Evolutionary conservation across 164 flowering plant species (phyloP), one percentile per base, ranked within the genome.

Genomic region (Brasenia schreberi): DNA sequence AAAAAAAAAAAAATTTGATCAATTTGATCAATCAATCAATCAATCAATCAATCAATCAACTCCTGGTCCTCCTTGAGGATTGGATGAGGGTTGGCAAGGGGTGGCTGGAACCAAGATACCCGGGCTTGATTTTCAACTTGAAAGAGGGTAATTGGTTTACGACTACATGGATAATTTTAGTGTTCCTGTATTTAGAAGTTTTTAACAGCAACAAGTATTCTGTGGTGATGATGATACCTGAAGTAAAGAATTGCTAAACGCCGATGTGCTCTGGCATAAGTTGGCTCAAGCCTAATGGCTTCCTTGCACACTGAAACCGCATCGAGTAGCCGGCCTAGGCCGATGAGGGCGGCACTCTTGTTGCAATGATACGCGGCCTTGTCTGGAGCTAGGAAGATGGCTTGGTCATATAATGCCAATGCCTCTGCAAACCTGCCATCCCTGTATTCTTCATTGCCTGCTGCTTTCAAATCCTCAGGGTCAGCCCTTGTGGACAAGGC

Each of bases 391-490:
- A 89, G 45, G 0, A 80, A 69, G 52, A 90, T 87, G 4, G 98
- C 95, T 64, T 73, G 74, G 61, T 86, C 82, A 65, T 94, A 94
- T 17, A 84, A 73, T 33, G 70, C 81, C 70, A 90, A 72, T 5
- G 97, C 97, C 76, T 89, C 89, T 4, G 78, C 77, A 53, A 73
- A 86, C 42, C 78, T 86, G 0, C 97, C 98, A 69, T 81, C 77
- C 70, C 79, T 89, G 73, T 83, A 94, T 33, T 83, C 85, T 56
- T 85, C 89, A 69, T 93, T 93, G n/a, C 97, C 97, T 80, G 85
- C 73, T 11, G 43, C 69, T 71, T 90, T 90, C 67, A 89, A 71
- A 10, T 59, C 72, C 68, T 85, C 97, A 11, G 96, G 84, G 58
- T 87, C 85, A 61, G 70, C 27, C 63, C 66, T 77, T 43, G 18